These are phyloP conservation scores for Penicillium sp. DNA, from an alignment of 2,329 filamentous ascomycete species.

Conservation along the genomic window DNA sequence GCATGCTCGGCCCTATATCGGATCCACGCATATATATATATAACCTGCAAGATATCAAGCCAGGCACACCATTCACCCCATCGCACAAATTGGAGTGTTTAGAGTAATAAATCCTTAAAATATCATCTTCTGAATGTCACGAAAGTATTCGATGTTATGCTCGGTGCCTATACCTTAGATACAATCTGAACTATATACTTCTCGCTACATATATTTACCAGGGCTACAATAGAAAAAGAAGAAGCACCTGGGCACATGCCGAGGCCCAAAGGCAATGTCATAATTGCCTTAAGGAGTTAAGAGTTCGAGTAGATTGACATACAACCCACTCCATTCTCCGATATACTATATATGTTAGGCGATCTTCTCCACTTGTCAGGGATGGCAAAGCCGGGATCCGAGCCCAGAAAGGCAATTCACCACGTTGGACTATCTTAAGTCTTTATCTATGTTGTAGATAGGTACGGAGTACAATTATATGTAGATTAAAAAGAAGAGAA, in stretches of 20 bases:
- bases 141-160: not conserved
- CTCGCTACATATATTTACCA: not conserved
- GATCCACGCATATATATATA: not conserved
- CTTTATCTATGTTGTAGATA: too few relatives aligned
- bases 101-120: not conserved
- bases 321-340: not conserved
- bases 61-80: not conserved
- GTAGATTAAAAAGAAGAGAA: not conserved
- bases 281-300: too few relatives aligned
- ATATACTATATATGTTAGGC: not conserved
- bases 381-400: not conserved
- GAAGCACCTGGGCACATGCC: not conserved
- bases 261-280: not conserved
- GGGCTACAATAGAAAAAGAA: not conserved
- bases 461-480: too few relatives aligned
- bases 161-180: not conserved
- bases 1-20: not conserved
- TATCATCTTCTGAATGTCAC: not conserved
- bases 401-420: not conserved
- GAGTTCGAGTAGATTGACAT: too few relatives aligned
- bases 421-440: not conserved
- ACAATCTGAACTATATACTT: not conserved
- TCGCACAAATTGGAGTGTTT: not conserved
- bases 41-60: not conserved
- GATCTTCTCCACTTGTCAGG: not conserved